Base-by-base conservation (phyloP, 2,329 filamentous ascomycete genomes). In the Exophiala xenobiotica region DNA sequence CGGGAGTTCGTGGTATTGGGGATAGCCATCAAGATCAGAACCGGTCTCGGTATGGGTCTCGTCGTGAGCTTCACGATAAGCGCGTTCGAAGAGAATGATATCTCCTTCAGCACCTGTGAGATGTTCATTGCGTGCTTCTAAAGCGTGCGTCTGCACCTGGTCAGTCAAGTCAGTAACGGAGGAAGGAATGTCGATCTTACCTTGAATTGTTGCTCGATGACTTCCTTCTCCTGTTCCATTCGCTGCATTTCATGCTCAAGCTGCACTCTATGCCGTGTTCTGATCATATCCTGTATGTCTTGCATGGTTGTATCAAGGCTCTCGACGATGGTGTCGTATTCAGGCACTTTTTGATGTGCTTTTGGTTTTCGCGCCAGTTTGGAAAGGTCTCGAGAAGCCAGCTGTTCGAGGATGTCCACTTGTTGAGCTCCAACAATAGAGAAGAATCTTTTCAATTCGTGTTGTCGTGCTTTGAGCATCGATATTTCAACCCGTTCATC, bases 371-470 rank as follows among this genome's bases (percentile, higher is more conserved):
- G 67, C 20, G 67, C 61, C 33, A 75, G 60, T 38, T 63, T 67
- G 48, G 64, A 58, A 53, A 74, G 65, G 5, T 70, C 67, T 20
- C 70, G 67, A 11, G 63, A 64, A 3, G 71, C 70, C 42, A 75
- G 53, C 8, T 71, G 63, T 20, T 64, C 65, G 40, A 75, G 61
- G 9, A 72, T 68, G 23, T 72, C 57, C 43, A 67, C 61, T 51
- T 75, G 73, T 4, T 67, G 69, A 18, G 66, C 62, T 20, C 68
- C 71, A 9, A 75, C 65, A 43, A 65, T 67, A 51, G 68, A 71
- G 55, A 71, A 75, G 6, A 69, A 65, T 22, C 65, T 64, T 37
- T 71, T 69, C 29, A 75, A 52, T 53, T 74, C 70, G 12, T 67
- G 67, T 59, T 74, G 70, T 7, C 73, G 68, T 35, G 69, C 64